Evolutionary conservation across 768 basidiomycete genomes (phyloP).

Genomic region (Cantharellus anzutake): DNA sequence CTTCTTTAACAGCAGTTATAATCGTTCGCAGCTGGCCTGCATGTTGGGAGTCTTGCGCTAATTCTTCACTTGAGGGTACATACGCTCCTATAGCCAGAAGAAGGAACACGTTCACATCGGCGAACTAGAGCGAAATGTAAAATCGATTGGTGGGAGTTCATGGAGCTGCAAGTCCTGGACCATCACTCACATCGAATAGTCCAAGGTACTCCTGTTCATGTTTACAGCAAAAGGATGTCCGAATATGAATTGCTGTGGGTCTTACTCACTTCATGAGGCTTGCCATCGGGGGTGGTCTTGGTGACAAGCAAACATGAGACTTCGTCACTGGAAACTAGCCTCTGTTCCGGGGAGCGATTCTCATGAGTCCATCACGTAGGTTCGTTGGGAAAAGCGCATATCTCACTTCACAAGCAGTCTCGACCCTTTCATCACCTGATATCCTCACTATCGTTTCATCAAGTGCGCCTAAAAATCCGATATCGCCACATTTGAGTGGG

Average conservation of each 20-base stretch:
- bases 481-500: background rate
- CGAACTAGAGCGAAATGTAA: background rate
- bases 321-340: background rate
- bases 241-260: no score
- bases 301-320: background rate
- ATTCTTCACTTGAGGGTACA: background rate
- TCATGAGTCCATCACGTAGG: background rate
- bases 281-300: background rate
- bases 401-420: background rate
- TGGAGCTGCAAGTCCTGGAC: background rate
- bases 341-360: background rate
- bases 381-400: background rate
- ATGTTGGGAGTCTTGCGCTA: no score
- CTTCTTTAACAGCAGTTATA: background rate
- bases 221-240: no score
- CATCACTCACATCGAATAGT: background rate
- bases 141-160: background rate
- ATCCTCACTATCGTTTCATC: background rate
- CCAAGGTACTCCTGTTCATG: background rate
- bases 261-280: no score
- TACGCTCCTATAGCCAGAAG: background rate
- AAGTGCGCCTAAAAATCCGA: background rate
- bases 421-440: background rate
- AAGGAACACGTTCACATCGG: background rate
- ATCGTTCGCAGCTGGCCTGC: no score